Base-by-base conservation (phyloP, 2,329 filamentous ascomycete genomes). In the Aspergillus brasiliensis region DNA sequence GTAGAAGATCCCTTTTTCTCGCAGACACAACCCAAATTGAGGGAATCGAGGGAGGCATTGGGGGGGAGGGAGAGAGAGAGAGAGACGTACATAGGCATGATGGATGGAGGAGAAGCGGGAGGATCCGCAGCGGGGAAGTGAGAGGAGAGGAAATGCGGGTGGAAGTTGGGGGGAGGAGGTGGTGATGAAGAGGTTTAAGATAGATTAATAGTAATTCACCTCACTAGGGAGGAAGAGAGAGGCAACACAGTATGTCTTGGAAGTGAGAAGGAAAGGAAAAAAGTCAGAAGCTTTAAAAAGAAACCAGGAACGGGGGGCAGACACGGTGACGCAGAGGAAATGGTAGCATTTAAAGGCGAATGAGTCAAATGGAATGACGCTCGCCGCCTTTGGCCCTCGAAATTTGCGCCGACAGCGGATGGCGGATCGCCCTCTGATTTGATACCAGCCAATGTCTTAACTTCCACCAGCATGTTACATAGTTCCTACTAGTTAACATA, bases 31-130 rank as follows among this genome's bases (percentile, higher is more conserved):
- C 31, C 11, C 13, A 0, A 34, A 34, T 34, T 15, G 31, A 34
- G 11, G 31, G 13, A 34, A 34, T 34, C 1, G 1, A 34, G 46
- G 51, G 52, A 54, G 38, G 40, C 40, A 52, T 15, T 53, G 47
- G 28, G 44, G 27, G 49, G 37, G 21, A 34, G 10, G 42, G 59
- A 31, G 48, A 34, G 51, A 27, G 38, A 27, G 46, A 52, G 28
- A 48, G 40, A 44, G 44, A 67, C 73, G 58, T 75, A 76, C 74
- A 77, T 77, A 52, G 75, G 75, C 75, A 77, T 77, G 62, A 49
- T 68, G 65, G 65, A 64, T 51, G 64, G 61, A 67, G 51, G 54
- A 37, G 56, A 23, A 21, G 57, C 52, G 56, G 27, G 48, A 53
- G 62, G 51, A 53, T 57, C 57, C 52, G 58, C 57, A 61, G 60